A percentile compares a stretch with the other conserved stretches of the same genome.
Evolutionary conservation across 2,329 filamentous ascomycete species (phyloP).

Genomic region (Scedosporium aurantiacum): DNA sequence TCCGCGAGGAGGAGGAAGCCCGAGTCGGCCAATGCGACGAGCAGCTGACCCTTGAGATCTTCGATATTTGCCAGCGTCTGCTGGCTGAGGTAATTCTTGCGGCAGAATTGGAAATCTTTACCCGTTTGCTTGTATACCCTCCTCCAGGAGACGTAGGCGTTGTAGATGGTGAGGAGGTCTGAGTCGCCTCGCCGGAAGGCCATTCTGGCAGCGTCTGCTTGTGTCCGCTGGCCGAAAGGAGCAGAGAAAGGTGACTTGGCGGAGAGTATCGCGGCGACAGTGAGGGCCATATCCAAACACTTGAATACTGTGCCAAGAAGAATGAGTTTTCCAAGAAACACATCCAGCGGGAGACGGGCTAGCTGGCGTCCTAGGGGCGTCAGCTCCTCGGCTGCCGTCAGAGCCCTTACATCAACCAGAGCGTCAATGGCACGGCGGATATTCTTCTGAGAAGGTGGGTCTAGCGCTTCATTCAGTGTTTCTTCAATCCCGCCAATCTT

Average conservation of each 20-base stretch:
- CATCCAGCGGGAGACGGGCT: constrained; percentile 80
- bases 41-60: constrained; percentile 84
- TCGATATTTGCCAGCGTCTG: constrained; percentile 87
- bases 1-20: constrained; percentile 67
- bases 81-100: constrained; percentile 85
- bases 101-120: constrained; percentile 82
- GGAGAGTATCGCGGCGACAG: constrained; percentile 83
- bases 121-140: constrained; percentile 57
- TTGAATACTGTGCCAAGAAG: constrained; percentile 77
- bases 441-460: constrained; percentile 84
- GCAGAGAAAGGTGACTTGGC: constrained; percentile 90
- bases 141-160: constrained; percentile 86
- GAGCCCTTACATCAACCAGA: constrained; percentile 80
- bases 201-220: constrained; percentile 69
- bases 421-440: constrained; percentile 88
- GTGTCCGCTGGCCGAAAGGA: constrained; percentile 70
- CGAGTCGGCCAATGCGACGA: constrained; percentile 75
- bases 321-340: constrained; percentile 89
- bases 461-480: constrained; percentile 76
- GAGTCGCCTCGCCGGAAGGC: constrained; percentile 80
- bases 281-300: constrained; percentile 84
- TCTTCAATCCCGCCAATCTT: constrained; percentile 89
- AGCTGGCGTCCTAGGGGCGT: constrained; percentile 80
- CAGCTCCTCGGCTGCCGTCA: constrained; percentile 71
- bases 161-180: constrained; percentile 85